These are phyloP conservation scores for Thymus quinquecostatus DNA, from an alignment of 257 asterid genomes.

Conservation along the genomic window DNA sequence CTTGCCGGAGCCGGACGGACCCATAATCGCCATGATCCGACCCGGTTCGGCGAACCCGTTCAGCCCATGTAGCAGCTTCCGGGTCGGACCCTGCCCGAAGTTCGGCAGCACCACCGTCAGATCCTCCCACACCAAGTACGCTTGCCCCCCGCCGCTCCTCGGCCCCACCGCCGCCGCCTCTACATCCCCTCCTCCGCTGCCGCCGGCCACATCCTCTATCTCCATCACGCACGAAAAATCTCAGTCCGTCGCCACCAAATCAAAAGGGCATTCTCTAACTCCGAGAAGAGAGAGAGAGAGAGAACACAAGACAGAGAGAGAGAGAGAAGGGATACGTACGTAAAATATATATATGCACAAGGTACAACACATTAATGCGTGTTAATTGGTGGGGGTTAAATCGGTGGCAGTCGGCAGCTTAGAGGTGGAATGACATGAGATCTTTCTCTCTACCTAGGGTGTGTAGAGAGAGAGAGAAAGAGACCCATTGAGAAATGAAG, in stretches of 20 bases:
- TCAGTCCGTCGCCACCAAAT: too few species aligned
- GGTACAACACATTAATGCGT: neutral
- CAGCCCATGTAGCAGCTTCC: conserved; percentile 76
- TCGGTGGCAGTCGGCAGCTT: conserved; percentile 13
- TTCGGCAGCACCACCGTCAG: conserved; percentile 77
- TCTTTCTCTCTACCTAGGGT: neutral
- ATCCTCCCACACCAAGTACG: conserved; percentile 86
- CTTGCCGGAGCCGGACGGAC: conserved; percentile 99
- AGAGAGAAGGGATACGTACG: neutral
- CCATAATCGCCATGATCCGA: conserved; percentile 96
- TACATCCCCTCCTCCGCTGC: neutral
- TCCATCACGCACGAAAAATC: conserved; percentile 33
- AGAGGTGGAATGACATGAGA: neutral
- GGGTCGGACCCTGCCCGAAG: conserved; percentile 71
- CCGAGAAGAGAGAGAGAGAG: neutral
- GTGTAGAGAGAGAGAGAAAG: neutral
- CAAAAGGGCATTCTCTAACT: neutral
- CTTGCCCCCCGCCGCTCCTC: conserved; percentile 56
- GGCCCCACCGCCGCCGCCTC: conserved; percentile 26
- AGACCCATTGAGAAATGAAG: neutral
- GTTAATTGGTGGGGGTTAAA: neutral
- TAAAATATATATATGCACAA: neutral
- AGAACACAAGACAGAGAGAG: neutral
- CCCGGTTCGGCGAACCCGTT: conserved; percentile 89
- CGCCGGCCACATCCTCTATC: conserved; percentile 47